Base-by-base conservation (phyloP, 2,329 filamentous ascomycete species). In the Xylaria multiplex region DNA sequence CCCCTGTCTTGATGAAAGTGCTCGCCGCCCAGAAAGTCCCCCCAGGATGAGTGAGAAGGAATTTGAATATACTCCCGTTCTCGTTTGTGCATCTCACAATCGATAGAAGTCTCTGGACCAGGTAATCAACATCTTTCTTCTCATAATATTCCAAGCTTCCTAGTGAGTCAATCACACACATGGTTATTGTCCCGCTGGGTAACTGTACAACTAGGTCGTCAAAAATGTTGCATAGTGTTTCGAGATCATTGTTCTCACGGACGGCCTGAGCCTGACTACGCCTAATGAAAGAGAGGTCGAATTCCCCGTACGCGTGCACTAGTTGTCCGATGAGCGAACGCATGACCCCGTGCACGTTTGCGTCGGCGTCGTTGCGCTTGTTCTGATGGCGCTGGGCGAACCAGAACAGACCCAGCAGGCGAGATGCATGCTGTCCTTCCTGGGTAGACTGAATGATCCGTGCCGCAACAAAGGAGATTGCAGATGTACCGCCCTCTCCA, bases 281-380 rank as follows among this genome's bases (percentile, higher is more conserved):
- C 48, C 64, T 67, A n/a, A 61, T 59, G 58, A 67, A 64, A 49
- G 62, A 61, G 52, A 67, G 61, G 8, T 64, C 58, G 49, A 64
- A 64, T 8, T n/a, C 14, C 7, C 32, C 50, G 45, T 62, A 52
- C 19, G 43, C 37, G 13, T 67, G 22, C 45, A 67, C 24, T n/a
- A 64, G 60, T 46, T 67, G 61, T 14, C 65, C 65, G 43, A 67
- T 64, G 6, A 67, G 65, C 24, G 65, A 67, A 37, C 61, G 60
- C 37, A 67, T 48, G 49, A 67, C 24, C 24, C 56, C 65, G 19
- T 64, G 60, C 7, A 64, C 60, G 32, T 64, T 66, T 37, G 64
- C 65, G 40, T 67, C 46, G 6, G 60, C 60, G 16, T 64, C 65
- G 35, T 24, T 53, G 37, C 52, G 40, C 43, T 30, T 55, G 35